These are phyloP conservation scores for Pelargonium exstipulatum DNA, from an alignment of 441 rosid species.

Conservation along the genomic window DNA sequence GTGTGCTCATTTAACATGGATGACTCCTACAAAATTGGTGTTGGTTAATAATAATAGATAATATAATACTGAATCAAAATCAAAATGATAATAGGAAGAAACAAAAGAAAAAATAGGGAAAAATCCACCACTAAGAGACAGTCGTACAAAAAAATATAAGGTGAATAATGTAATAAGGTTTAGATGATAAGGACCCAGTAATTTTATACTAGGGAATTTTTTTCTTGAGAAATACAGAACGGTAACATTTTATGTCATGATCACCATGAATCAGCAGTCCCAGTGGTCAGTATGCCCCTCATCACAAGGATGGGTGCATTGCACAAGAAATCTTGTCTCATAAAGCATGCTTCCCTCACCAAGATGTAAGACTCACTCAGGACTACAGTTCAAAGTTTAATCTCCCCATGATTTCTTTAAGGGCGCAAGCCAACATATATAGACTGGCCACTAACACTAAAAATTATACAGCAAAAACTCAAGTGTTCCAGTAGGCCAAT, in stretches of 20 bases:
- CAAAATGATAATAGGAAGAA: slow-evolving; percentile 10
- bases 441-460: background rate
- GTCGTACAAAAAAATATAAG: background rate
- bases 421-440: background rate
- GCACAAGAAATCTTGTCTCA: background rate
- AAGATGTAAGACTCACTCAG: background rate
- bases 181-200: background rate
- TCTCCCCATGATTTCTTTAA: background rate
- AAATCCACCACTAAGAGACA: background rate
- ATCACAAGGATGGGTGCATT: background rate
- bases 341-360: background rate
- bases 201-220: background rate
- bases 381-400: background rate
- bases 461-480: background rate
- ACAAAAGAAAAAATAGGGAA: background rate
- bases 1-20: slow-evolving; percentile 45
- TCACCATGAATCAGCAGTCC: background rate
- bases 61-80: background rate
- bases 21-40: slow-evolving; percentile 47
- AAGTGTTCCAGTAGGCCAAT: background rate
- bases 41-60: slow-evolving; percentile 15
- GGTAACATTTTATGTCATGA: background rate
- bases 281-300: background rate
- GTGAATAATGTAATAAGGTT: background rate
- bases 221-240: background rate